phyloP scores from a whole-genome alignment of 2,329 filamentous ascomycete species.

The Alternaria sp. region DNA sequence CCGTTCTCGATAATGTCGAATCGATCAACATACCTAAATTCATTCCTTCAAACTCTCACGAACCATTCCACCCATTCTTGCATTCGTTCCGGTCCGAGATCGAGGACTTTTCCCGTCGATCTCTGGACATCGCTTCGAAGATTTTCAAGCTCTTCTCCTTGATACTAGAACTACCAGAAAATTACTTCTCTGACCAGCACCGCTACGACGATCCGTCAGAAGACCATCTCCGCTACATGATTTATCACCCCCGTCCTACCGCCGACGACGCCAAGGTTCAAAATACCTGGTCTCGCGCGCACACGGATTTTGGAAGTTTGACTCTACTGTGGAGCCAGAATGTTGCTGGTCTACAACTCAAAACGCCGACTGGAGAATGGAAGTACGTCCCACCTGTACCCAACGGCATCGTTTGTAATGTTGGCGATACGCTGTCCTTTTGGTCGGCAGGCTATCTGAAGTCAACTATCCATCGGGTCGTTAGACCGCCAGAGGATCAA shows the following conservation, averaged over 20 bases:
- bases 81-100: constrained; percentile 38
- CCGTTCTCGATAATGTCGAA: constrained; percentile 45
- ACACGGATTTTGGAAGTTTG: constrained; percentile 60
- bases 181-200: constrained; percentile 51
- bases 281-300: constrained; percentile 57
- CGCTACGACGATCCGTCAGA: constrained; percentile 48
- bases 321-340: constrained; percentile 60
- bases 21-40: constrained; percentile 47
- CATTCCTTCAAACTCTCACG: constrained; percentile 32
- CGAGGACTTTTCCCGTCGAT: constrained; percentile 38
- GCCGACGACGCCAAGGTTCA: constrained; percentile 49
- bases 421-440: constrained; percentile 55
- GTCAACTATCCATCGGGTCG: constrained; percentile 61
- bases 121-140: constrained; percentile 41
- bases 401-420: constrained; percentile 61
- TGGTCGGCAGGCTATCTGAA: constrained; percentile 58
- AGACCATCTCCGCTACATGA: constrained; percentile 56
- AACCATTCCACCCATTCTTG: constrained; percentile 41
- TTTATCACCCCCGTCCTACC: constrained; percentile 53
- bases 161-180: constrained; percentile 52
- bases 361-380: constrained; percentile 57
- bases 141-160: constrained; percentile 53
- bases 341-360: constrained; percentile 59
- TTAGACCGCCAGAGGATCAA: constrained; percentile 57
- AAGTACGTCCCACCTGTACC: constrained; percentile 58